Evolutionary conservation across 177 flowering plant genomes (phyloP).

Genomic region (Vitis hybrid): DNA sequence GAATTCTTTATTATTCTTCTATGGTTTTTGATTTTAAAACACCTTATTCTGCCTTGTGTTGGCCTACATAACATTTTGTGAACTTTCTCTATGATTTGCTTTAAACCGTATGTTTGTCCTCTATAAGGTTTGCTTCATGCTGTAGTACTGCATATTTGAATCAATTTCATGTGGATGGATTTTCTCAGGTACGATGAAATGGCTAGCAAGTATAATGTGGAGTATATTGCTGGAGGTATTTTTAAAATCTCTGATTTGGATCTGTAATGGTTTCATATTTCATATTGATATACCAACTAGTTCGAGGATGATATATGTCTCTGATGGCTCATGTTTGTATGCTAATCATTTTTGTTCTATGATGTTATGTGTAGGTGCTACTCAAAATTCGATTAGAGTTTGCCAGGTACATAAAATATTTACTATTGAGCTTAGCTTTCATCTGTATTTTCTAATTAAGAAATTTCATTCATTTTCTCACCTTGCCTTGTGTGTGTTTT

Average conservation of each 20-base stretch:
- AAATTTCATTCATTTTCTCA: conserved; percentile 1
- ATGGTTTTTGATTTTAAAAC: no score
- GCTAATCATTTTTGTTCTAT: conserved; percentile 5
- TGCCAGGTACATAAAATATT: conserved; percentile 59
- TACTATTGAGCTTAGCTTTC: neutral
- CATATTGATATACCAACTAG: neutral
- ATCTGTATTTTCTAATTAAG: neutral
- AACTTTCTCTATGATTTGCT: neutral
- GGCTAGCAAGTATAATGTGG: conserved; percentile 61
- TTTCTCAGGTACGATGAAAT: conserved; percentile 65
- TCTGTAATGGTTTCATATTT: neutral
- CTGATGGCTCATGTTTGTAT: neutral
- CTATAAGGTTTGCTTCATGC: neutral
- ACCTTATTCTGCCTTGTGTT: no score
- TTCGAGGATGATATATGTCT: neutral
- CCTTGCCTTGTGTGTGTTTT: conserved; percentile 18
- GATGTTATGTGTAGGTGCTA: conserved; percentile 63
- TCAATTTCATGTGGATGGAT: neutral
- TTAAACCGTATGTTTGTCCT: no score
- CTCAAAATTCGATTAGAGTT: conserved; percentile 92
- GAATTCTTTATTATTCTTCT: no score
- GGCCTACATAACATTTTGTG: neutral
- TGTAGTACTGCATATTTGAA: neutral
- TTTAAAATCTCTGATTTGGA: neutral
- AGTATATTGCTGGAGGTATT: conserved; percentile 96